Percentiles rank a stretch among this genome's conserved stretches.
Evolutionary conservation across 2,329 filamentous ascomycete genomes (phyloP).

Genomic region (Bertia moriformis): DNA sequence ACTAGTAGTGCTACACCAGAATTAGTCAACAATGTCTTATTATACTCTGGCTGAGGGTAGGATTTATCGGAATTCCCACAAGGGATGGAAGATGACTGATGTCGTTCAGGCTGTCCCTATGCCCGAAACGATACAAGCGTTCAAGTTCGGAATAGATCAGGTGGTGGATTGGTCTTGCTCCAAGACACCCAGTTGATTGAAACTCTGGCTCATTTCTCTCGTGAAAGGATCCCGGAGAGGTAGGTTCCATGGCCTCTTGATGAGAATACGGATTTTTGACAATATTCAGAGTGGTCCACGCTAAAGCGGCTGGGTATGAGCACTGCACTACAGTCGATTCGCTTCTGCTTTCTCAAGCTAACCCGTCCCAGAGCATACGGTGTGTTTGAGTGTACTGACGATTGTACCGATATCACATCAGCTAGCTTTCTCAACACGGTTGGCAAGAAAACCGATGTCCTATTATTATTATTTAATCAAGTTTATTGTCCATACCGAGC

Average conservation of each 20-base stretch:
- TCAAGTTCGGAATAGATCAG: background rate
- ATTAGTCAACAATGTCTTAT: no score
- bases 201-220: slow-evolving; percentile 38
- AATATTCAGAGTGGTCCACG: slow-evolving; percentile 26
- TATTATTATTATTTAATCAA: no score
- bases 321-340: no score
- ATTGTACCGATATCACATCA: slow-evolving; percentile 37
- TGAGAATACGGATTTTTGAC: no score
- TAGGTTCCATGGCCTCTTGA: no score
- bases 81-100: no score
- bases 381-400: slow-evolving; percentile 44
- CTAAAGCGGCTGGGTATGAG: no score
- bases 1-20: no score
- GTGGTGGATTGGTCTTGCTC: slow-evolving; percentile 26
- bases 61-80: background rate
- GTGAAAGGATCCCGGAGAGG: slow-evolving; percentile 42
- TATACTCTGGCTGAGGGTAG: background rate
- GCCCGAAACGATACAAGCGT: background rate
- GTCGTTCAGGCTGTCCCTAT: background rate
- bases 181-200: slow-evolving; percentile 39
- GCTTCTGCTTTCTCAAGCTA: no score
- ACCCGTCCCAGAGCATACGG: slow-evolving; percentile 33
- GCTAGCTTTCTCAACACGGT: slow-evolving; percentile 35
- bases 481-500: no score
- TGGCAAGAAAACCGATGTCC: slow-evolving; percentile 30